Conservation (phyloP, 768 basidiomycete species). For the Calvatia gigantea region DNA sequence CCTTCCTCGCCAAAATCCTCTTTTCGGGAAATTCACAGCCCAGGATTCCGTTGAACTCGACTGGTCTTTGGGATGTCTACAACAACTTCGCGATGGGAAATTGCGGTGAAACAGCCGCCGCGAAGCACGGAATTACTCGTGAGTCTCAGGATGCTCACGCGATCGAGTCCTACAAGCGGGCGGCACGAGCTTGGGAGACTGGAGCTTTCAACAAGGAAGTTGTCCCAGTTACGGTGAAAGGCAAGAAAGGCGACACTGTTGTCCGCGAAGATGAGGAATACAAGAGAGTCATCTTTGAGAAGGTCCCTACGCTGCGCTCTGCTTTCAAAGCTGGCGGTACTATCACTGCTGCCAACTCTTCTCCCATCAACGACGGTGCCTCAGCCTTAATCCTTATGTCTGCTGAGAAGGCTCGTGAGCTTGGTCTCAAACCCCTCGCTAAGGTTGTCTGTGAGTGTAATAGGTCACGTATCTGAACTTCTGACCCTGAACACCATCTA, state of each 20-base stretch:
- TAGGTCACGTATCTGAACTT: slow-evolving; percentile 4
- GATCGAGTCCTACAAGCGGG: slow-evolving; percentile 92
- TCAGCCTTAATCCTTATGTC: slow-evolving; percentile 95
- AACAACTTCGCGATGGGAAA: slow-evolving; percentile 98
- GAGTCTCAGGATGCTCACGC: slow-evolving; percentile 89
- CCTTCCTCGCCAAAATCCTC: slow-evolving; percentile 73
- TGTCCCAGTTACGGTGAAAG: slow-evolving; percentile 85
- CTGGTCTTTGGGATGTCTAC: slow-evolving; percentile 95
- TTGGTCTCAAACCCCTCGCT: slow-evolving; percentile 88
- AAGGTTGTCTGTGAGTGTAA: slow-evolving; percentile 88
- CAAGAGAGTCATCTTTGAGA: slow-evolving; percentile 94
- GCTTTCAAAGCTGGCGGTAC: slow-evolving; percentile 87
- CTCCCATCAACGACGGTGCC: slow-evolving; percentile 92
- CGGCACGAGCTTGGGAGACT: slow-evolving; percentile 85
- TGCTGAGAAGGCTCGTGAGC: slow-evolving; percentile 86
- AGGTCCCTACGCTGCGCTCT: slow-evolving; percentile 83
- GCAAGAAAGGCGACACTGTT: slow-evolving; percentile 89
- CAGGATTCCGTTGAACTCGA: slow-evolving; percentile 88
- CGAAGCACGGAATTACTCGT: slow-evolving; percentile 78
- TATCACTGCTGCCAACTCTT: slow-evolving; percentile 97
- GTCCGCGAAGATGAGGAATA: slow-evolving; percentile 97
- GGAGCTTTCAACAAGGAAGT: slow-evolving; percentile 87
- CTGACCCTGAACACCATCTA: slow-evolving; percentile 29
- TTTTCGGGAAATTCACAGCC: slow-evolving; percentile 86
- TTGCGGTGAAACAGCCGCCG: slow-evolving; percentile 86